Conservation (phyloP, 495 filamentous ascomycete genomes). For the Talaromyces trachyspermus region DNA sequence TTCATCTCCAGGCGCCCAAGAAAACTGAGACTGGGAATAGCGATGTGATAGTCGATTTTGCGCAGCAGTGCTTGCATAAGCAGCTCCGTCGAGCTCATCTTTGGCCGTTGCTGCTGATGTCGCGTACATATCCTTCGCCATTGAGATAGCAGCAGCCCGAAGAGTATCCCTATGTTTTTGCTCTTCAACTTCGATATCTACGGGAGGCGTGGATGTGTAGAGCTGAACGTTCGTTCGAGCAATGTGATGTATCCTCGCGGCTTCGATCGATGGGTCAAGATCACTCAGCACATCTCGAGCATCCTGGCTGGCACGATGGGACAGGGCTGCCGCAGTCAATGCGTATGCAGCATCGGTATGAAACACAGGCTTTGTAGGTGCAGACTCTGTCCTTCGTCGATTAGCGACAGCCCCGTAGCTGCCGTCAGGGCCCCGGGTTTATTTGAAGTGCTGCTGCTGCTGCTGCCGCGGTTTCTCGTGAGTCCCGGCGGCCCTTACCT, state of each 20-base stretch:
- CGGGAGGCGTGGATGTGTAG: conserved; percentile 68
- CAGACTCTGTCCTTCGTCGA: conserved; percentile 59
- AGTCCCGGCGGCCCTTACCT: conserved; percentile 25
- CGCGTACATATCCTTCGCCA: conserved; percentile 80
- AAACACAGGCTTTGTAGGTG: conserved; percentile 44
- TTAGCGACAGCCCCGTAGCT: conserved; percentile 66
- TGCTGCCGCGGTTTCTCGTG: background rate
- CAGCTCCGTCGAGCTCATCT: conserved; percentile 16
- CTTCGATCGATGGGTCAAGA: conserved; percentile 42
- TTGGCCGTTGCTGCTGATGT: conserved; percentile 46
- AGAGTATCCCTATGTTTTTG: conserved; percentile 60
- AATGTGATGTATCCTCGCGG: conserved; percentile 48
- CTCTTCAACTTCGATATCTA: conserved; percentile 66
- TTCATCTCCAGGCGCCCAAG: conserved; percentile 22
- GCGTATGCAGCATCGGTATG: conserved; percentile 55
- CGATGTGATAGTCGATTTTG: conserved; percentile 31
- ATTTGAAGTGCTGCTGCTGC: background rate
- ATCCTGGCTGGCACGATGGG: conserved; percentile 34
- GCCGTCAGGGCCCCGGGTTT: conserved; percentile 59
- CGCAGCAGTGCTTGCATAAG: conserved; percentile 29
- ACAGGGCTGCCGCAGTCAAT: conserved; percentile 55
- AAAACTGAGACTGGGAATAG: conserved; percentile 28
- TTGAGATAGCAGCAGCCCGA: conserved; percentile 73
- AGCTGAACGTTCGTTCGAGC: conserved; percentile 50
- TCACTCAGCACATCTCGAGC: conserved; percentile 23